Evolutionary conservation across 345 rosid genomes (phyloP).

Genomic region (Erysimum cheiranthoides): DNA sequence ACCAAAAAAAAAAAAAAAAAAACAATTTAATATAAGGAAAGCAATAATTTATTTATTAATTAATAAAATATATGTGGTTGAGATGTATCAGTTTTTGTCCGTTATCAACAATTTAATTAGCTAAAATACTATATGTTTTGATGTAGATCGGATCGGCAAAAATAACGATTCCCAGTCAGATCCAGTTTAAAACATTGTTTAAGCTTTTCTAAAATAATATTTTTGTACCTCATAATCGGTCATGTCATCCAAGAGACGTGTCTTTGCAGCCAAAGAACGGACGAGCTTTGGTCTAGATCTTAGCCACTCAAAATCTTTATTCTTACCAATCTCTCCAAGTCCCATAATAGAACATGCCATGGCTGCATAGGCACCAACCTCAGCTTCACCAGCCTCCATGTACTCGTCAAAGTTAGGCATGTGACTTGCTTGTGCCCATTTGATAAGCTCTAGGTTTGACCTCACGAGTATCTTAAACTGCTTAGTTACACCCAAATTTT

Average conservation of each 20-base stretch:
- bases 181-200: background rate
- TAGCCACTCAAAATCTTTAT: slow-evolving; percentile 36
- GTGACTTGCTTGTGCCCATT: background rate
- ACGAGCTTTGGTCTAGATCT: slow-evolving; percentile 17
- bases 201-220: background rate
- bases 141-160: background rate
- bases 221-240: slow-evolving; percentile 25
- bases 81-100: too few species aligned
- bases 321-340: slow-evolving; percentile 12
- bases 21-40: too few species aligned
- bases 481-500: background rate
- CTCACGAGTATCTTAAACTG: slow-evolving; percentile 24
- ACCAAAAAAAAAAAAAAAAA: too few species aligned
- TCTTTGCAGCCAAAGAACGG: background rate
- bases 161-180: background rate
- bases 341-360: slow-evolving; percentile 16
- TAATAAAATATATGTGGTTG: background rate
- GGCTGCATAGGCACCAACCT: background rate
- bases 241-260: slow-evolving; percentile 34
- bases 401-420: background rate
- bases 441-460: slow-evolving; percentile 7
- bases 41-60: too few species aligned
- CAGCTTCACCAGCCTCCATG: background rate
- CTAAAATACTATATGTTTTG: too few species aligned
- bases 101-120: too few species aligned